Conservation (phyloP, 1,284 basidiomycete genomes). For the Apiotrichum akiyoshidainum region DNA sequence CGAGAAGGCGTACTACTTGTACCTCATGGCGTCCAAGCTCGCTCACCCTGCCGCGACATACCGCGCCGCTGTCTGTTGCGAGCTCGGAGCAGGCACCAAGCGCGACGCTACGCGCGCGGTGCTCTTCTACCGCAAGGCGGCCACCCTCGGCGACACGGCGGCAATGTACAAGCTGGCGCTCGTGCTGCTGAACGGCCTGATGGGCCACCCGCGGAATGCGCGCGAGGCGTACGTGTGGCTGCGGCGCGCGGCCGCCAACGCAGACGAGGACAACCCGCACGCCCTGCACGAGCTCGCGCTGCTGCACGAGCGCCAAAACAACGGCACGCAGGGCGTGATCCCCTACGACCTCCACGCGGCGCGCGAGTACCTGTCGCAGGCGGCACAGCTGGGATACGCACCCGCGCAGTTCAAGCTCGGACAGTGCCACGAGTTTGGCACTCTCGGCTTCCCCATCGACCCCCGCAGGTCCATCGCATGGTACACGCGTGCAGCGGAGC, state of each 20-base stretch:
- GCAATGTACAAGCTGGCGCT: slow-evolving; percentile 99
- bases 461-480: slow-evolving; percentile 91
- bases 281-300: slow-evolving; percentile 94
- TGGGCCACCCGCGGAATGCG: slow-evolving; percentile 80
- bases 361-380: slow-evolving; percentile 82
- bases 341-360: slow-evolving; percentile 62
- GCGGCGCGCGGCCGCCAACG: slow-evolving; percentile 89
- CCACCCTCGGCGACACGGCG: slow-evolving; percentile 90
- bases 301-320: slow-evolving; percentile 68
- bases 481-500: slow-evolving; percentile 97
- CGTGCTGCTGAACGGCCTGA: slow-evolving; percentile 80
- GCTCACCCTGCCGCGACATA: slow-evolving; percentile 94
- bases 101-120: slow-evolving; percentile 83
- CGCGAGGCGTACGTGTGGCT: slow-evolving; percentile 95
- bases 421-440: slow-evolving; percentile 90
- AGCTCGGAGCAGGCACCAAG: slow-evolving; percentile 97
- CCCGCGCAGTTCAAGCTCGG: slow-evolving; percentile 94
- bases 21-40: slow-evolving; percentile 94
- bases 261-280: slow-evolving; percentile 97
- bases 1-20: slow-evolving; percentile 97
- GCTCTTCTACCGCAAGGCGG: slow-evolving; percentile 95
- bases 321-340: slow-evolving; percentile 32
- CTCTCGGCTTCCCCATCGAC: slow-evolving; percentile 84
- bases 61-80: slow-evolving; percentile 97
- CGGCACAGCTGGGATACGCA: slow-evolving; percentile 89